Conservation (phyloP, 2,329 filamentous ascomycete species). For the Cladosporium sp. region DNA sequence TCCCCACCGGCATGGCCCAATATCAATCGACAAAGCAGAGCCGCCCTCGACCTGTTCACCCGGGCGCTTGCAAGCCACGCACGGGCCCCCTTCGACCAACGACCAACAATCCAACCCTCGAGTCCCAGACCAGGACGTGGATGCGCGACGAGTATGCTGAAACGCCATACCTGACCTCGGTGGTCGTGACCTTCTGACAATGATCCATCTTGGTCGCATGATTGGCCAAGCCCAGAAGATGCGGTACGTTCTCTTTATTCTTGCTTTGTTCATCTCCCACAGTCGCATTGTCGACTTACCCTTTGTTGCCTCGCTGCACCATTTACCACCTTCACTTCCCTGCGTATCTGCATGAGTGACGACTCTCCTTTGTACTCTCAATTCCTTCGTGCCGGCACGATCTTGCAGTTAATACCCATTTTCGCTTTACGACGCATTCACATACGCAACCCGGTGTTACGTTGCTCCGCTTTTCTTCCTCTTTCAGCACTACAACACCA, state of each 20-base stretch:
- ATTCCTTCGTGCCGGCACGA: constrained; percentile 11
- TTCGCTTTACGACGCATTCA: constrained; percentile 4
- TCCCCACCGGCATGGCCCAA: constrained; percentile 2
- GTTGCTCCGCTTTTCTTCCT: neutral
- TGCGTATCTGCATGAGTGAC: constrained; percentile 16
- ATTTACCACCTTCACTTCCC: constrained; percentile 5
- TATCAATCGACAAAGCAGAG: constrained; percentile 28
- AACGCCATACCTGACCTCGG: constrained; percentile 37
- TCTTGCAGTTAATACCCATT: constrained; percentile 17
- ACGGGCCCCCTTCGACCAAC: constrained; percentile 7
- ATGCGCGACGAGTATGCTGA: constrained; percentile 38
- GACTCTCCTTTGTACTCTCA: constrained; percentile 19
- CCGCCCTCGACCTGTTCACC: constrained; percentile 10
- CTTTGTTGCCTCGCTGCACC: neutral
- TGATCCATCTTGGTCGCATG: constrained; percentile 25
- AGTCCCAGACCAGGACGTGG: constrained; percentile 30
- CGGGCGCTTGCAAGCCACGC: constrained; percentile 11
- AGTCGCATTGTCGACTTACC: too few species aligned
- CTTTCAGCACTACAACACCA: neutral
- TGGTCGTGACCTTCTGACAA: constrained; percentile 33
- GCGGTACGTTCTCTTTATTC: constrained; percentile 26
- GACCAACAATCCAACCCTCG: constrained; percentile 7
- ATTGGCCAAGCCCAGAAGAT: constrained; percentile 26
- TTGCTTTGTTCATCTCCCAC: constrained; percentile 20
- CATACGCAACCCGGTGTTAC: constrained; percentile 8